phyloP scores from a whole-genome alignment of 148 eudicot genomes.

The Mesembryanthemum crystallinum region DNA sequence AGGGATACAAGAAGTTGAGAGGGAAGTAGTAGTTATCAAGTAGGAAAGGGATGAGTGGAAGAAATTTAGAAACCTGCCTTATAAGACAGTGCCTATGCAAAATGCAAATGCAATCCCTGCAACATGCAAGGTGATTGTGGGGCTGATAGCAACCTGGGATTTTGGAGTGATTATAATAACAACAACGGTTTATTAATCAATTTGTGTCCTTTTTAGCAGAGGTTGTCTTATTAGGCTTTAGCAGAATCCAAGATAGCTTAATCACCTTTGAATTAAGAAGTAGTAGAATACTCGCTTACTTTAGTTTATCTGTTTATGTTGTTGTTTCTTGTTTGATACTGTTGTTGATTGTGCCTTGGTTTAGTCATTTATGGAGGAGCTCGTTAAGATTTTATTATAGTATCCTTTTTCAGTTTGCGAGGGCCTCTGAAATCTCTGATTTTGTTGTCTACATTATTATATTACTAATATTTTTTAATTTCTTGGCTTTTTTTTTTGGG shows the following conservation, averaged over 20 bases:
- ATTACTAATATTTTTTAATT: too few species aligned
- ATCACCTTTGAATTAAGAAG: slow-evolving; percentile 13
- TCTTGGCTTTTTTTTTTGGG: too few species aligned
- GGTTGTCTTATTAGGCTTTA: slow-evolving; percentile 19
- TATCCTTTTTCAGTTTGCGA: background rate
- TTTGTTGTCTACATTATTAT: background rate
- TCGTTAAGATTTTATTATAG: background rate
- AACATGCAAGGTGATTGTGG: slow-evolving; percentile 31
- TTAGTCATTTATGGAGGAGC: background rate
- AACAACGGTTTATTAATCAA: background rate
- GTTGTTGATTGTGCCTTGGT: background rate
- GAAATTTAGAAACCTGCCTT: slow-evolving; percentile 27
- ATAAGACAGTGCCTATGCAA: slow-evolving; percentile 28
- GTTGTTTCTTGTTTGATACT: slow-evolving; percentile 9
- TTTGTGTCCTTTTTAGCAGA: slow-evolving; percentile 12
- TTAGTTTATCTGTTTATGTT: background rate
- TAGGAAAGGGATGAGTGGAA: slow-evolving; percentile 13
- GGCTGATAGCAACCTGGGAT: slow-evolving; percentile 32
- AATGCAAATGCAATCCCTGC: slow-evolving; percentile 22
- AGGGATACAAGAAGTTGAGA: slow-evolving; percentile 1
- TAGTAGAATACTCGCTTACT: slow-evolving; percentile 16
- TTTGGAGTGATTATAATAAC: slow-evolving; percentile 9
- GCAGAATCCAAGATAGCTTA: slow-evolving; percentile 19
- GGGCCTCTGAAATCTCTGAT: background rate
- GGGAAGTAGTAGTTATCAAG: slow-evolving; percentile 27